Evolutionary conservation across 2,329 filamentous ascomycete species (phyloP).

Genomic region (Trichoderma sp.): DNA sequence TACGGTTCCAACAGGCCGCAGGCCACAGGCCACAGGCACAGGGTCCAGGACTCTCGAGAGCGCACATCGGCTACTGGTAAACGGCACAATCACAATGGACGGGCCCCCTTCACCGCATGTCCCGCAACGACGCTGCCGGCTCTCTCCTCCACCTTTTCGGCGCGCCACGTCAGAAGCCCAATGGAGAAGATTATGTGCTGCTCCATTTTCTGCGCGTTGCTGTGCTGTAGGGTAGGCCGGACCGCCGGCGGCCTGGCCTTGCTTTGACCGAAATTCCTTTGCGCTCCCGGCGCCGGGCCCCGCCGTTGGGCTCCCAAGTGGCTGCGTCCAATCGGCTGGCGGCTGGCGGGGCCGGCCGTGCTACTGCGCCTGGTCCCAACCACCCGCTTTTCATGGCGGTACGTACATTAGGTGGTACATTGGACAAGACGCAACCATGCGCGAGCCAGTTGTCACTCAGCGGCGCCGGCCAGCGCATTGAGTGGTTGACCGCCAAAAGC

Average conservation of each 20-base stretch:
- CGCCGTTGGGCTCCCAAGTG: neutral
- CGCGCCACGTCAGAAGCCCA: constrained; percentile 16
- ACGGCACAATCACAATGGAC: constrained; percentile 15
- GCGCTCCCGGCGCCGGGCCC: neutral
- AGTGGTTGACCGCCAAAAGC: constrained; percentile 12
- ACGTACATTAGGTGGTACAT: constrained; percentile 5
- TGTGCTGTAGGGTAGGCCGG: constrained; percentile 3
- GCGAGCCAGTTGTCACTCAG: constrained; percentile 1
- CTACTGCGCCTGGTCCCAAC: constrained; percentile 14
- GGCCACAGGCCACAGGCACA: too few species aligned
- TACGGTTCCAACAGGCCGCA: too few species aligned
- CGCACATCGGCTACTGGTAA: constrained; percentile 7
- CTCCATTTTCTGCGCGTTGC: neutral
- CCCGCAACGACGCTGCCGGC: constrained; percentile 11
- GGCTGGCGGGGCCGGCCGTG: constrained; percentile 9
- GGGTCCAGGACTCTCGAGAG: neutral
- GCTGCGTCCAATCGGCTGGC: constrained; percentile 1
- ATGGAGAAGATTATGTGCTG: constrained; percentile 2
- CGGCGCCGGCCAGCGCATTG: constrained; percentile 1
- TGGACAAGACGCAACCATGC: neutral
- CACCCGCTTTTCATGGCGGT: constrained; percentile 10
- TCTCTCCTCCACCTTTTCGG: constrained; percentile 12
- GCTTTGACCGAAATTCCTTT: neutral
- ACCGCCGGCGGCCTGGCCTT: neutral
- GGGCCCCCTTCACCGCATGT: constrained; percentile 17